Evolutionary conservation across 805 yeast species (phyloP), one percentile per base, ranked within the genome.

Genomic region (Candida adriatica): DNA sequence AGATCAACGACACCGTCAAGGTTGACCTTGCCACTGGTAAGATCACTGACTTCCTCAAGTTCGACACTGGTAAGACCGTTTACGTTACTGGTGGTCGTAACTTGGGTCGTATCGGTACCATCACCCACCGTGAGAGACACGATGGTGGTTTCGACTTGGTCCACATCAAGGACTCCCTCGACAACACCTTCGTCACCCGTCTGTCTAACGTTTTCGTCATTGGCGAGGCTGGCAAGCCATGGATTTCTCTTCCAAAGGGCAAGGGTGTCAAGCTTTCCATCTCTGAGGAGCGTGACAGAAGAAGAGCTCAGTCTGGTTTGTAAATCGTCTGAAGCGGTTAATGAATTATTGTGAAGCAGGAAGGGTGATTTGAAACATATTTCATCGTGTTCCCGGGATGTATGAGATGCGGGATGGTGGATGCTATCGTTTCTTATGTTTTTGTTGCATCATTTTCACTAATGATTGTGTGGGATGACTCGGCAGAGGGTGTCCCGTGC

Each of bases 51-150:
- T 84, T 68, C 72, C 76, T 90, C 68, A 81, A 82, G 70, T 84
- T 88, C 62, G 96, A 87, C 64, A 79, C 88, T 56, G 97, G 94
- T 64, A 81, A 76, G 66, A 70, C 83, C 58, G 94, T 78, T 53
- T 85, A 85, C 83, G 86, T 81, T 65, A 87, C 95, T 52, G 96
- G 95, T 73, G 96, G 96, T 73, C 90, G 94, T 75, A 85, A 84
- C 82, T 79, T 86, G 88, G 96, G 96, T 66, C 81, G 96, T 70
- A 84, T 86, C 61, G 96, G 96, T 79, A 84, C 82, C 52, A 86
- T 86, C 65, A 75, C 79, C 57, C 94, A 87, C 90, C 79, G 90
- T 70, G 96, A 86, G 73, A 83, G 83, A 73, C 96, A 86, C 75
- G 94, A 86, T 66, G 96, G 96, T 70, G 95, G 95, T 66, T 86